Conservation (phyloP, 2,329 filamentous ascomycete genomes). For the Escovopsis sp. region DNA sequence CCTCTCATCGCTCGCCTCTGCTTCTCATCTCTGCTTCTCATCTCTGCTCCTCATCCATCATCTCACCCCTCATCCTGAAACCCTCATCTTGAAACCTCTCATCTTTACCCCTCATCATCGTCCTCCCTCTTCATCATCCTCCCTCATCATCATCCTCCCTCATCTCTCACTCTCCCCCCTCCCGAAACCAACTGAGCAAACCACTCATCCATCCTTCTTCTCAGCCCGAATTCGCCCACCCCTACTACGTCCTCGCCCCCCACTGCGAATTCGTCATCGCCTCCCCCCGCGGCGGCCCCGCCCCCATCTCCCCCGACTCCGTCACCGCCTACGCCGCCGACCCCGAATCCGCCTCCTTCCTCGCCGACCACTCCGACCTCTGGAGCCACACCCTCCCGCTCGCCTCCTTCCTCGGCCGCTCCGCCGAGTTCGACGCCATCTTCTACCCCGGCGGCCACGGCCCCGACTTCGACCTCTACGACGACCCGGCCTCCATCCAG, state of each 20-base stretch:
- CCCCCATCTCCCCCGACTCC: constrained; percentile 45
- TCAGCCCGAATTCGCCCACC: constrained; percentile 50
- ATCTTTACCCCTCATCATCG: no score
- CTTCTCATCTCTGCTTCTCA: no score
- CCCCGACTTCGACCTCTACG: constrained; percentile 52
- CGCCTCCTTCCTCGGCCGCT: constrained; percentile 36
- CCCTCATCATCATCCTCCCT: no score
- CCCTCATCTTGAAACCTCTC: no score
- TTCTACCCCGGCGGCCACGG: constrained; percentile 44
- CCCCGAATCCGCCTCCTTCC: constrained; percentile 35
- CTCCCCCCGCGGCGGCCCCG: constrained; percentile 45
- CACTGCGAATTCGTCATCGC: constrained; percentile 40
- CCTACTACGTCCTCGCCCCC: constrained; percentile 40
- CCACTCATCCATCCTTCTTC: no score
- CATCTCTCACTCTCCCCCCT: no score
- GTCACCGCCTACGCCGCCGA: constrained; percentile 40
- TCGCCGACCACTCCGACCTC: constrained; percentile 36
- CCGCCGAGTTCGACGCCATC: constrained; percentile 46
- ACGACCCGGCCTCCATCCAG: constrained; percentile 38
- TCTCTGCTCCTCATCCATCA: no score
- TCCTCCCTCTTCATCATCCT: no score
- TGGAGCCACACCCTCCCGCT: constrained; percentile 51
- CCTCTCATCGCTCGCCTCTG: no score
- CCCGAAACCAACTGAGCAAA: no score
- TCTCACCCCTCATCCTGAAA: no score